Evolutionary conservation across 2,329 filamentous ascomycete species (phyloP).

Genomic region (Cercospora sp.): DNA sequence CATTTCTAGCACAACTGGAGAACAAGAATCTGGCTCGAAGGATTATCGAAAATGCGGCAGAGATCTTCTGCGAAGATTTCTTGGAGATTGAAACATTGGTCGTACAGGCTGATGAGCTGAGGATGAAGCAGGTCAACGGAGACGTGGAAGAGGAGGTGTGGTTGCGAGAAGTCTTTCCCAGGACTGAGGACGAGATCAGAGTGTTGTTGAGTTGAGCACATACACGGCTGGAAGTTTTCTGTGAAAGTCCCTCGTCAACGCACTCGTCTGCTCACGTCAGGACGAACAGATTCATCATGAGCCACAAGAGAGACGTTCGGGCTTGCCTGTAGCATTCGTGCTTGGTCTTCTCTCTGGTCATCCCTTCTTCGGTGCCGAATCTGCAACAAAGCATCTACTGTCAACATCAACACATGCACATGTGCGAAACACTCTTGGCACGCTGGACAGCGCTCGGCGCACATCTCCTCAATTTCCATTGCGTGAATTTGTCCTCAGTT

Average conservation of each 20-base stretch:
- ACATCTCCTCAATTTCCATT: background rate
- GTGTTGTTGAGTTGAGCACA: slow-evolving; percentile 57
- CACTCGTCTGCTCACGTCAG: background rate
- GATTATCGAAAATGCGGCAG: slow-evolving; percentile 79
- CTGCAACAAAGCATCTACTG: background rate
- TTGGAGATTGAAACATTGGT: slow-evolving; percentile 66
- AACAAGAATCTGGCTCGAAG: slow-evolving; percentile 70
- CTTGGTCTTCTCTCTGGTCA: background rate
- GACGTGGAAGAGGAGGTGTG: slow-evolving; percentile 41
- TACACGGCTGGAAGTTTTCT: background rate
- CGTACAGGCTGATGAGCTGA: slow-evolving; percentile 56
- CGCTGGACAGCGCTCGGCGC: background rate
- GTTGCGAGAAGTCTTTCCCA: slow-evolving; percentile 61
- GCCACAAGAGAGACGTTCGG: background rate
- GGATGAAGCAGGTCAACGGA: slow-evolving; percentile 39
- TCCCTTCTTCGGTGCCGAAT: background rate
- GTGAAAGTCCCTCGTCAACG: background rate
- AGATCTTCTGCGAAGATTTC: slow-evolving; percentile 83
- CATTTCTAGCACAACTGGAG: slow-evolving; percentile 72
- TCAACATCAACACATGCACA: background rate
- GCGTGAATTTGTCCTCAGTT: background rate
- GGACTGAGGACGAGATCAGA: slow-evolving; percentile 63
- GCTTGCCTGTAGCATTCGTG: background rate
- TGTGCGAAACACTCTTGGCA: background rate
- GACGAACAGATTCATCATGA: background rate